Conservation (phyloP, 2,329 filamentous ascomycete species). For the Ascochyta fabae region DNA sequence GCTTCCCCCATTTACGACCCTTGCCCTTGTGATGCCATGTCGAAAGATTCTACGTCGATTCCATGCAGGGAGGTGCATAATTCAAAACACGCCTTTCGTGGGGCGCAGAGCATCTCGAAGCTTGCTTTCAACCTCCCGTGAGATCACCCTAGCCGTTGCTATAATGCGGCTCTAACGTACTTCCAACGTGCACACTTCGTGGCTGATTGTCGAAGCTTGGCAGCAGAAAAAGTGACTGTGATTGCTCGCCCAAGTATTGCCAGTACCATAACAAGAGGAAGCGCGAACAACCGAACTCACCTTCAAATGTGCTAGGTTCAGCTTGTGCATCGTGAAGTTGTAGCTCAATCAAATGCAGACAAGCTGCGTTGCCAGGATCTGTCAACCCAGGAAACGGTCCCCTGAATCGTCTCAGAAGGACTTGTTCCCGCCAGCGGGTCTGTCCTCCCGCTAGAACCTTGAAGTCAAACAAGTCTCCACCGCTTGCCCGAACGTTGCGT, state of each 20-base stretch:
- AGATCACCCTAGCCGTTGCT: background rate
- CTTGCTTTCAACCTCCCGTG: background rate
- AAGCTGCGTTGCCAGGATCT: background rate
- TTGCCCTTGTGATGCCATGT: background rate
- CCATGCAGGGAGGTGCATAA: slow-evolving; percentile 11
- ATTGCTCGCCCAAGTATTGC: background rate
- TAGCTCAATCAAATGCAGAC: background rate
- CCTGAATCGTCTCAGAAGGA: background rate
- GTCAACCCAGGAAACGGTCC: background rate
- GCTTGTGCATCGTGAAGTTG: too few species aligned
- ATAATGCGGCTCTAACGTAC: slow-evolving; percentile 4
- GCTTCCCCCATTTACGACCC: background rate
- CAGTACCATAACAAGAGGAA: background rate
- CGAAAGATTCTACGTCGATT: slow-evolving; percentile 9
- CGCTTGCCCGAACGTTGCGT: slow-evolving; percentile 11
- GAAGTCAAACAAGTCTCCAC: slow-evolving; percentile 11
- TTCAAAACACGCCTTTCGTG: slow-evolving; percentile 1
- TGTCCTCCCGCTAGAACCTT: slow-evolving; percentile 11
- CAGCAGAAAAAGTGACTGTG: slow-evolving; percentile 1
- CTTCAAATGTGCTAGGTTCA: too few species aligned
- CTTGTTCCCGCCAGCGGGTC: slow-evolving; percentile 7
- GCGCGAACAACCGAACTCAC: too few species aligned
- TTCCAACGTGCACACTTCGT: slow-evolving; percentile 7
- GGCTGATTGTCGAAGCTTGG: slow-evolving; percentile 6
- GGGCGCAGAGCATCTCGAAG: background rate